A percentile compares a stretch with the other conserved stretches of the same genome.
These are phyloP conservation scores for Fonsecaea erecta DNA, from an alignment of 2,329 filamentous ascomycete species.

Conservation along the genomic window DNA sequence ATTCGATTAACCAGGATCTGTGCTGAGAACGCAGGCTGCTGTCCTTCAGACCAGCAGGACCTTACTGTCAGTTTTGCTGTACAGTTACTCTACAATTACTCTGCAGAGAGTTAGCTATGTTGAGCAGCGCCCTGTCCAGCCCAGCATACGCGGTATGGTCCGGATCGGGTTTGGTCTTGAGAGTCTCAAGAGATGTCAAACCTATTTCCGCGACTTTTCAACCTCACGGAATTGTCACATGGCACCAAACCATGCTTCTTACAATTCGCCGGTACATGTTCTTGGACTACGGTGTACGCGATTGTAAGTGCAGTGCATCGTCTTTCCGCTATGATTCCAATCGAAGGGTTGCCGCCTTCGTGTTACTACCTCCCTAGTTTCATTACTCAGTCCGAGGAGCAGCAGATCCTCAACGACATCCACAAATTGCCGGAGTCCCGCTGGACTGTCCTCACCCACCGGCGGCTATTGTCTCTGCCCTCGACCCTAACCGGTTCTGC, in stretches of 20 bases:
- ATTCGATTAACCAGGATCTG: not conserved
- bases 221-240: not conserved
- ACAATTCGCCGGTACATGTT: not conserved
- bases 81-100: not conserved
- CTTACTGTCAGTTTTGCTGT: not conserved
- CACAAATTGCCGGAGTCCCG: conserved; percentile 70
- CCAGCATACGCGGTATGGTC: not conserved
- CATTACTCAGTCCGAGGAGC: conserved; percentile 76
- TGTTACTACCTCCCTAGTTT: conserved; percentile 90
- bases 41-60: not conserved
- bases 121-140: too few species aligned
- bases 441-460: conserved; percentile 88
- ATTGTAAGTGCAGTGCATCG: not conserved
- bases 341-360: conserved; percentile 62
- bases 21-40: not conserved
- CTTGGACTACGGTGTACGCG: not conserved
- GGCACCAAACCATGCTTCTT: not conserved
- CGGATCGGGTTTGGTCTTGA: not conserved
- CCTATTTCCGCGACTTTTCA: not conserved
- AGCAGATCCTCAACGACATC: conserved; percentile 68
- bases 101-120: too few species aligned
- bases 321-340: conserved; percentile 49
- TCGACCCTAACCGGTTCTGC: conserved; percentile 72
- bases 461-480: conserved; percentile 88
- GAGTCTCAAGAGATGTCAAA: not conserved